A percentile compares a stretch with the other conserved stretches of the same genome.
These are phyloP conservation scores for Pisolithus orientalis DNA, from an alignment of 768 basidiomycete genomes.

Conservation along the genomic window DNA sequence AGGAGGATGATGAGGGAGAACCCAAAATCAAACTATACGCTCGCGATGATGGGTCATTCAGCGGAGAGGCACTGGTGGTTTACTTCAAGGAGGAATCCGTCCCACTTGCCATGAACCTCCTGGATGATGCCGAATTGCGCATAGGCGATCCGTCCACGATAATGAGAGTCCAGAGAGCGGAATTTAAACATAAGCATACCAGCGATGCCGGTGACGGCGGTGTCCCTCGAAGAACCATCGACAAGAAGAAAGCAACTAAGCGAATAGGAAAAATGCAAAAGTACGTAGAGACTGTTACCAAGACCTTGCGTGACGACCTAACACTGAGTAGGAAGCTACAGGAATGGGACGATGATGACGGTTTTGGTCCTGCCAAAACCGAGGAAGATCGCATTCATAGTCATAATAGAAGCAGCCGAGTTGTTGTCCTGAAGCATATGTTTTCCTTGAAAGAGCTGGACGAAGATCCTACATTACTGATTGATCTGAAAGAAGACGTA, in stretches of 20 bases:
- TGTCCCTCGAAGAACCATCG: slow-evolving; percentile 51
- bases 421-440: slow-evolving; percentile 95
- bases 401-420: slow-evolving; percentile 55
- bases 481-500: slow-evolving; percentile 95
- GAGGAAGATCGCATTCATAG: slow-evolving; percentile 44
- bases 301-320: neutral
- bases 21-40: slow-evolving; percentile 97
- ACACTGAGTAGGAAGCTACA: slow-evolving; percentile 62
- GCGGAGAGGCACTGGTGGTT: slow-evolving; percentile 90
- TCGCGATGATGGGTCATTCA: slow-evolving; percentile 80
- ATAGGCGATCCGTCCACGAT: slow-evolving; percentile 68
- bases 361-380: slow-evolving; percentile 69
- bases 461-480: slow-evolving; percentile 74
- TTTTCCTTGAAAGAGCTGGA: slow-evolving; percentile 83
- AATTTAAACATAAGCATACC: slow-evolving; percentile 66
- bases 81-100: slow-evolving; percentile 99
- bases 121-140: slow-evolving; percentile 90
- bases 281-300: slow-evolving; percentile 33
- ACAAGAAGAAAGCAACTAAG: slow-evolving; percentile 72
- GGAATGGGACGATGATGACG: slow-evolving; percentile 94
- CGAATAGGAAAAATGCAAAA: slow-evolving; percentile 84
- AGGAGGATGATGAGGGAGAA: slow-evolving; percentile 87
- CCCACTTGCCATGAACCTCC: slow-evolving; percentile 67
- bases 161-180: slow-evolving; percentile 71
- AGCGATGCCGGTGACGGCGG: slow-evolving; percentile 35